A percentile compares a stretch with the other conserved stretches of the same genome.
Evolutionary conservation across 495 filamentous ascomycete species (phyloP).

Genomic region (Aspergillus homomorphus): DNA sequence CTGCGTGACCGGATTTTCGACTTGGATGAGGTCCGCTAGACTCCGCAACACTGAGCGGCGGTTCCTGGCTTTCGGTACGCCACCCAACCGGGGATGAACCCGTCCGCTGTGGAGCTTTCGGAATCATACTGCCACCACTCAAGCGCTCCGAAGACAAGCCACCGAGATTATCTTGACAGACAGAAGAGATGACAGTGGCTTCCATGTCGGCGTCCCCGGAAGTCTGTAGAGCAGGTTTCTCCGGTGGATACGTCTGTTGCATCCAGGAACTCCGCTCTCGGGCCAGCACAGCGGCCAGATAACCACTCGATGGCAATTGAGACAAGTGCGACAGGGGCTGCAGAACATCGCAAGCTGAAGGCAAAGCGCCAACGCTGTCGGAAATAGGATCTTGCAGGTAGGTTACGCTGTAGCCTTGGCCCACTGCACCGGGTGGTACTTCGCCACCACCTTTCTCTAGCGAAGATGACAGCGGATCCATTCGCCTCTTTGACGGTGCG

Average conservation of each 20-base stretch:
- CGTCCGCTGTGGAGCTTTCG: conserved; percentile 9
- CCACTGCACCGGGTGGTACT: conserved; percentile 13
- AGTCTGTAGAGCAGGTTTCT: neutral
- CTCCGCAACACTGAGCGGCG: conserved; percentile 13
- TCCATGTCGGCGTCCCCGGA: neutral
- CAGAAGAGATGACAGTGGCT: neutral
- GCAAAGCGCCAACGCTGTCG: conserved; percentile 12
- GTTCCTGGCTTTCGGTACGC: conserved; percentile 11
- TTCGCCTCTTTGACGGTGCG: conserved; percentile 18
- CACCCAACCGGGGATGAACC: conserved; percentile 13
- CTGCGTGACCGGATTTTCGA: conserved; percentile 26
- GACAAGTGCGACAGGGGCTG: conserved; percentile 33
- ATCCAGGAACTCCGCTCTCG: conserved; percentile 14
- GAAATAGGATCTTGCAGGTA: conserved; percentile 1
- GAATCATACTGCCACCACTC: conserved; percentile 6
- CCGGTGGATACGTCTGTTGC: conserved; percentile 10
- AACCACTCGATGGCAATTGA: conserved; percentile 30
- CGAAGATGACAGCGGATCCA: conserved; percentile 19
- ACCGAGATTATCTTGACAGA: neutral
- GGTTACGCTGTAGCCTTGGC: conserved; percentile 7
- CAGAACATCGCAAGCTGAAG: conserved; percentile 39
- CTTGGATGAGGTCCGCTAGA: conserved; percentile 8
- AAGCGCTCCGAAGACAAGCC: conserved; percentile 4
- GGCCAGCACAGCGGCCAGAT: conserved; percentile 19
- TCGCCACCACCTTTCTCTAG: conserved; percentile 23